phyloP scores from a whole-genome alignment of 164 flowering plant genomes.

The grape (Vitis vinifera) region DNA sequence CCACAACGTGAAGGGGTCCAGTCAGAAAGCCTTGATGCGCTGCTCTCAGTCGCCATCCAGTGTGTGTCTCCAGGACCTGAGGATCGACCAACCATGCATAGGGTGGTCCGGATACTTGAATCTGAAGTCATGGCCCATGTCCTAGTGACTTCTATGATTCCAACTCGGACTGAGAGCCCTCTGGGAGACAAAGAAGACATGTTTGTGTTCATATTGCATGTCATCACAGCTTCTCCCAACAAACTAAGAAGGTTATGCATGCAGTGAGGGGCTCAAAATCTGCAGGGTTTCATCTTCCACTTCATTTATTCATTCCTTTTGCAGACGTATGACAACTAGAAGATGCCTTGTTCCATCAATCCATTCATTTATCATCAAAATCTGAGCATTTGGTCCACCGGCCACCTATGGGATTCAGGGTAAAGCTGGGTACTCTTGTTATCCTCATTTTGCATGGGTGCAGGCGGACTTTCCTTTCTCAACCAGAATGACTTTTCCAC shows the following conservation, averaged over 20 bases:
- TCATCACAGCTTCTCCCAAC: slow-evolving; percentile 11
- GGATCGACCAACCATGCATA: slow-evolving; percentile 93
- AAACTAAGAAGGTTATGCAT: slow-evolving; percentile 11
- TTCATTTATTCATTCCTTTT: slow-evolving; percentile 21
- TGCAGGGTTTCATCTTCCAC: background rate
- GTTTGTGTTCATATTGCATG: slow-evolving; percentile 5
- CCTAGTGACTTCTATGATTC: slow-evolving; percentile 97
- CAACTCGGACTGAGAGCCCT: slow-evolving; percentile 57
- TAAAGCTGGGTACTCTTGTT: background rate
- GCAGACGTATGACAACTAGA: slow-evolving; percentile 10
- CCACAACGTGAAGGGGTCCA: slow-evolving; percentile 79
- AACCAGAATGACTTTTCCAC: slow-evolving; percentile 3
- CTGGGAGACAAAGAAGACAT: slow-evolving; percentile 5
- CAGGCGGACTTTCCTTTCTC: background rate
- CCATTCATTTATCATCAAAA: background rate
- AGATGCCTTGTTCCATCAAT: background rate
- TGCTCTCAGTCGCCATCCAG: slow-evolving; percentile 72
- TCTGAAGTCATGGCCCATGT: slow-evolving; percentile 96
- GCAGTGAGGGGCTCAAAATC: slow-evolving; percentile 13
- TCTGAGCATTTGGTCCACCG: background rate
- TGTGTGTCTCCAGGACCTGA: slow-evolving; percentile 90
- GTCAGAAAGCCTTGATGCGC: slow-evolving; percentile 73
- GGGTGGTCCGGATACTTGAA: slow-evolving; percentile 84
- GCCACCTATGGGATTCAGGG: background rate
- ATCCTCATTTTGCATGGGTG: slow-evolving; percentile 8